These are phyloP conservation scores for Globisporangium canariense DNA, from an alignment of 352 stramenopile genomes.

Conservation along the genomic window DNA sequence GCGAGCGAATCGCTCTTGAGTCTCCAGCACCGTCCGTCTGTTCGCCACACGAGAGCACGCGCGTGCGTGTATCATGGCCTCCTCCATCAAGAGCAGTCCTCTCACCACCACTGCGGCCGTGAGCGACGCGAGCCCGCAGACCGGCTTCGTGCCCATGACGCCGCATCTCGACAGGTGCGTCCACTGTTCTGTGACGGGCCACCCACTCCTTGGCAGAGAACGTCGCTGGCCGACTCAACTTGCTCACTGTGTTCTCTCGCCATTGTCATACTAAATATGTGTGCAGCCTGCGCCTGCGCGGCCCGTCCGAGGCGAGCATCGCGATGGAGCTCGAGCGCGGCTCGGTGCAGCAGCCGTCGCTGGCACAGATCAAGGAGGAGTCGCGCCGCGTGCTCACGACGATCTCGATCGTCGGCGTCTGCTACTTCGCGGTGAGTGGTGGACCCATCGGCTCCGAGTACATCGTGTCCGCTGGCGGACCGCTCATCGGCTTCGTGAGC, in stretches of 20 bases:
- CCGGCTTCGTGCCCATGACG: slow-evolving; percentile 27
- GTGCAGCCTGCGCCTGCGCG: slow-evolving; percentile 19
- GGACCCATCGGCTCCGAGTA: slow-evolving; percentile 41
- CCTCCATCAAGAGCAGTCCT: neutral
- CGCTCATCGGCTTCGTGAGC: slow-evolving; percentile 80
- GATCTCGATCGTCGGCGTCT: slow-evolving; percentile 52
- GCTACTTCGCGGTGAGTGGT: slow-evolving; percentile 53
- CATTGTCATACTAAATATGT: neutral
- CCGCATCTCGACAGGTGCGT: slow-evolving; percentile 33
- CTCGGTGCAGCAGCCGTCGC: slow-evolving; percentile 27
- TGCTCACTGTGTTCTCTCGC: slow-evolving; percentile 15
- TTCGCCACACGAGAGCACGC: neutral
- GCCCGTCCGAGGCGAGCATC: slow-evolving; percentile 31
- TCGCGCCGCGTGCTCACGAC: slow-evolving; percentile 47
- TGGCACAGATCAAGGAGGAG: slow-evolving; percentile 41
- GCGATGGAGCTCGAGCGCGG: slow-evolving; percentile 25
- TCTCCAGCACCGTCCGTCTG: no score
- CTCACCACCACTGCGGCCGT: neutral
- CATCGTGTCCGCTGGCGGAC: slow-evolving; percentile 42
- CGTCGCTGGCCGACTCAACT: neutral
- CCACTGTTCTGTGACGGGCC: slow-evolving; percentile 1
- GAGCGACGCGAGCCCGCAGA: slow-evolving; percentile 19
- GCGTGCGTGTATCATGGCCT: neutral
- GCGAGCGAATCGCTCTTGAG: no score
- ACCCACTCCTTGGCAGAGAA: neutral